phyloP scores from a whole-genome alignment of 2,329 filamentous ascomycete species.

The Ophiostoma piceae region DNA sequence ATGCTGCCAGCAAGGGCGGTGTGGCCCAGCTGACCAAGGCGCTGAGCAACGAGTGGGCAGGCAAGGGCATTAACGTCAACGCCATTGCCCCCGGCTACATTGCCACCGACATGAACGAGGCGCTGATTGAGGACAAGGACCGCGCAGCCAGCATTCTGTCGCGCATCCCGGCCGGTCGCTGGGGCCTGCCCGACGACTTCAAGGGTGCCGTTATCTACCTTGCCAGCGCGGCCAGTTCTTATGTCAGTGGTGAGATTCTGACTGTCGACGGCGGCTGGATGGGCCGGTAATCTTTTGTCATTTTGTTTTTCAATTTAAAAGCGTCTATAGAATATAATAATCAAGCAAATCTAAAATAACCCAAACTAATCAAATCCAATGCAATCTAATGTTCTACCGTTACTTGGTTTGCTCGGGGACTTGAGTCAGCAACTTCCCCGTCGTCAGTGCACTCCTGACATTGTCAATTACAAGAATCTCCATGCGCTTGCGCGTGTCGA shows the following conservation, averaged over 20 bases:
- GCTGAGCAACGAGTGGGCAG: conserved; percentile 79
- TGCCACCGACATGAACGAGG: conserved; percentile 89
- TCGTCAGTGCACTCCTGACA: conserved; percentile 13
- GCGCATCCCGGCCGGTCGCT: conserved; percentile 76
- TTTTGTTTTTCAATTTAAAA: not conserved
- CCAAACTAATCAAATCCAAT: not conserved
- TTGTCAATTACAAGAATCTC: conserved; percentile 21
- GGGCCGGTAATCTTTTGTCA: conserved; percentile 55
- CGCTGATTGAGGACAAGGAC: conserved; percentile 66
- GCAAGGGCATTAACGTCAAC: conserved; percentile 76
- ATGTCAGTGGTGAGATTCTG: conserved; percentile 76
- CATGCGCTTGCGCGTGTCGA: conserved; percentile 38
- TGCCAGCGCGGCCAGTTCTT: conserved; percentile 68
- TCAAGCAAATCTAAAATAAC: not conserved
- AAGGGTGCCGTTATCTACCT: conserved; percentile 76
- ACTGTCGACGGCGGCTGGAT: conserved; percentile 92
- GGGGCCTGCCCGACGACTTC: conserved; percentile 82
- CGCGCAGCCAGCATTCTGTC: conserved; percentile 68
- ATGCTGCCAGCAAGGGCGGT: conserved; percentile 79
- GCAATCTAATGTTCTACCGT: not conserved
- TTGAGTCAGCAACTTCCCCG: conserved; percentile 15
- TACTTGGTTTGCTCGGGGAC: not conserved
- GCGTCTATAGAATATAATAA: not conserved
- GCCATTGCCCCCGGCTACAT: conserved; percentile 88
- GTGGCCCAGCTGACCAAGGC: conserved; percentile 81